Evolutionary conservation across 495 filamentous ascomycete species (phyloP).

Genomic region (Penicillium steckii): DNA sequence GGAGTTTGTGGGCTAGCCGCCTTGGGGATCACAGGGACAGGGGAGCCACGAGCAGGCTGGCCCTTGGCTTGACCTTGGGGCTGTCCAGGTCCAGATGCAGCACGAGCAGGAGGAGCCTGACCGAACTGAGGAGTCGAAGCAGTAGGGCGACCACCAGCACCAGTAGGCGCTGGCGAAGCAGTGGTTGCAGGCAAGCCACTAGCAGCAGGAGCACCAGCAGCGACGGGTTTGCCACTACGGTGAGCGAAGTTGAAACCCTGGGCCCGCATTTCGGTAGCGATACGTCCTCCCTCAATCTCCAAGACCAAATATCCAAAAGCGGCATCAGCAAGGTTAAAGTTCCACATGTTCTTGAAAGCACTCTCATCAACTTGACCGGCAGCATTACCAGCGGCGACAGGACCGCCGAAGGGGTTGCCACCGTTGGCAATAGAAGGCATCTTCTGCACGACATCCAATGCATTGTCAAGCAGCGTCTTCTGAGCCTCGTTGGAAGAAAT

Average conservation of each 20-base stretch:
- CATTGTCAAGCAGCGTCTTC: slow-evolving; percentile 84
- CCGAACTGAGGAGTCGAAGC: slow-evolving; percentile 43
- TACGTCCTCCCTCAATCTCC: slow-evolving; percentile 89
- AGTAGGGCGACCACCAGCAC: slow-evolving; percentile 24
- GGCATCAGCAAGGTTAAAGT: slow-evolving; percentile 98
- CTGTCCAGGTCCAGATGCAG: slow-evolving; percentile 35
- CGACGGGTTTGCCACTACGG: slow-evolving; percentile 55
- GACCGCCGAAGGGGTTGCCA: slow-evolving; percentile 93
- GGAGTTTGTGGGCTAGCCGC: slow-evolving; percentile 54
- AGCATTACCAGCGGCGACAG: slow-evolving; percentile 65
- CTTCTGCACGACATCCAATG: slow-evolving; percentile 85
- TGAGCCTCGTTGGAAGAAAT: slow-evolving; percentile 91
- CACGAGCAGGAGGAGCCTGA: slow-evolving; percentile 34
- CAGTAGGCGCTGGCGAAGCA: slow-evolving; percentile 38
- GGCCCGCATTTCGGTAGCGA: slow-evolving; percentile 96
- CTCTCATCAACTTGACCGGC: slow-evolving; percentile 95
- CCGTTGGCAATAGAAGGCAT: slow-evolving; percentile 95
- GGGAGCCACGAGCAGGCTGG: slow-evolving; percentile 43
- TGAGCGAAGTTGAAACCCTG: slow-evolving; percentile 99
- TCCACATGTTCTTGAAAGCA: slow-evolving; percentile 99
- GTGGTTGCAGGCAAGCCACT: slow-evolving; percentile 36
- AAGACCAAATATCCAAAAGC: slow-evolving; percentile 95
- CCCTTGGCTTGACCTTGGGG: slow-evolving; percentile 38
- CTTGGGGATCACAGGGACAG: slow-evolving; percentile 53
- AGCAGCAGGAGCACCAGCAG: slow-evolving; percentile 36